Conservation (phyloP, 352 stramenopile genomes). For the Globisporangium solare region DNA sequence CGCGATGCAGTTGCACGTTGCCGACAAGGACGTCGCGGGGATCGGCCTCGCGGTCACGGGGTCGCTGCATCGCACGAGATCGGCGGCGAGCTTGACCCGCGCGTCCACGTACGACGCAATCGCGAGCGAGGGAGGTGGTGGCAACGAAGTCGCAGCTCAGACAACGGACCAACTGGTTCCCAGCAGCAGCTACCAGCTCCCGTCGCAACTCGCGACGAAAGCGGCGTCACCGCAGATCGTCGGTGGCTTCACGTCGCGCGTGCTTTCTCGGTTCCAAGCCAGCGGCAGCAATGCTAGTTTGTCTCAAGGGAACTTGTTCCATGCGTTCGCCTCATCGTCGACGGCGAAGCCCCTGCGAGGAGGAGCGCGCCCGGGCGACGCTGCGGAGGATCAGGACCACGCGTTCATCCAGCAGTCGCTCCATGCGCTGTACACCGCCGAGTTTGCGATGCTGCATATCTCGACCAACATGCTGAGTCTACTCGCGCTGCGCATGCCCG, state of each 20-base stretch:
- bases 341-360: conserved; percentile 2
- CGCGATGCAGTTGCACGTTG: conserved; percentile 41
- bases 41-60: not conserved
- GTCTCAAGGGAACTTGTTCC: conserved; percentile 55
- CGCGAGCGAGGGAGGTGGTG: not conserved
- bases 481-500: conserved; percentile 41
- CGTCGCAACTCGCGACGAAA: conserved; percentile 1
- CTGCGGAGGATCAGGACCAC: conserved; percentile 20
- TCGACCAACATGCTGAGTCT: conserved; percentile 57
- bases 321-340: conserved; percentile 36
- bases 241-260: conserved; percentile 56
- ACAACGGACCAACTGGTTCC: too few species aligned
- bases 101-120: conserved; percentile 13
- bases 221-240: conserved; percentile 21
- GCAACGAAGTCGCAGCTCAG: not conserved
- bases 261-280: conserved; percentile 64
- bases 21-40: conserved; percentile 49
- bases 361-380: not conserved
- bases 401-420: conserved; percentile 32
- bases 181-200: too few species aligned
- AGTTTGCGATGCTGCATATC: conserved; percentile 54
- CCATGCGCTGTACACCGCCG: conserved; percentile 48
- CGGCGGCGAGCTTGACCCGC: not conserved
- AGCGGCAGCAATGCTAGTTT: conserved; percentile 11
- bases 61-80: conserved; percentile 3